Conservation (phyloP, 768 basidiomycete genomes). For the Mycena rebaudengoi region DNA sequence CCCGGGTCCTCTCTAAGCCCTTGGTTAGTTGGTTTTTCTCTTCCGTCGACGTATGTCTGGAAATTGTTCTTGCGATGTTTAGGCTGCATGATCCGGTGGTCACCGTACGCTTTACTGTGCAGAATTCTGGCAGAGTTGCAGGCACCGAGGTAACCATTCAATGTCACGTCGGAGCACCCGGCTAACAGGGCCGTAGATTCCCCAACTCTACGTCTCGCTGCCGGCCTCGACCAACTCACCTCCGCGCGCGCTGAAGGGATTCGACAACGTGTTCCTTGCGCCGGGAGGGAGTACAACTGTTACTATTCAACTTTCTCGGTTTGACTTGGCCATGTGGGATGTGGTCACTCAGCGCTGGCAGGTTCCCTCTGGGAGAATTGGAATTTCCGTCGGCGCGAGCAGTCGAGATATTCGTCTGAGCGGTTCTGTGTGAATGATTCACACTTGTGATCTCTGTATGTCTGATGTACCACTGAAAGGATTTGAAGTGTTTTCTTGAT, state of each 20-base stretch:
- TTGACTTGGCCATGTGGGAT: slow-evolving; percentile 64
- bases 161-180: not conserved
- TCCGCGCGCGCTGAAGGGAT: slow-evolving; percentile 62
- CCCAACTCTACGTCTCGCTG: slow-evolving; percentile 62
- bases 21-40: slow-evolving; percentile 50
- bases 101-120: slow-evolving; percentile 58
- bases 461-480: no score
- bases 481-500: no score
- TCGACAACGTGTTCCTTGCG: slow-evolving; percentile 56
- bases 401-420: slow-evolving; percentile 57
- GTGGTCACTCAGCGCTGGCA: slow-evolving; percentile 61
- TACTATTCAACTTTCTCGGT: slow-evolving; percentile 56
- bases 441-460: no score
- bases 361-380: slow-evolving; percentile 57
- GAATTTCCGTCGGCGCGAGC: slow-evolving; percentile 58
- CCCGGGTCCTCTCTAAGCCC: slow-evolving; percentile 61
- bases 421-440: slow-evolving; percentile 46
- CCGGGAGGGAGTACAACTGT: slow-evolving; percentile 54
- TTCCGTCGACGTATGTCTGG: no score
- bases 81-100: slow-evolving; percentile 62
- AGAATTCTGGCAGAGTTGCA: slow-evolving; percentile 61
- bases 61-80: no score
- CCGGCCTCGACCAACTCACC: slow-evolving; percentile 58
- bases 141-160: slow-evolving; percentile 55
- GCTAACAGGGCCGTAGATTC: slow-evolving; percentile 44